These are phyloP conservation scores for Ascomycota sp. DNA, from an alignment of 2,329 filamentous ascomycete genomes.

Conservation along the genomic window DNA sequence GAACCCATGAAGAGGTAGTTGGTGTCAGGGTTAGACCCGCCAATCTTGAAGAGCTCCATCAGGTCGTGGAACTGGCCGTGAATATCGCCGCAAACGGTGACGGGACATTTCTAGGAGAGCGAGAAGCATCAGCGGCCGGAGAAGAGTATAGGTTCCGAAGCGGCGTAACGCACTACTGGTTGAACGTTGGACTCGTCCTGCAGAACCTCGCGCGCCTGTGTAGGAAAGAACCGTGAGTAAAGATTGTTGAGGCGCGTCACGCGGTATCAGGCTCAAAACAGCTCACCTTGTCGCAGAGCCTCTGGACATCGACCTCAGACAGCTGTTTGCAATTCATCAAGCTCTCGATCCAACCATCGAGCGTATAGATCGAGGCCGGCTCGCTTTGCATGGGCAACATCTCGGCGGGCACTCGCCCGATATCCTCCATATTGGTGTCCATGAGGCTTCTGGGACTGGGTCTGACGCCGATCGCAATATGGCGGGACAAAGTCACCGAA, in stretches of 20 bases:
- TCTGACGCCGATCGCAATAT: too few relatives aligned
- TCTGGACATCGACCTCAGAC: slow-evolving; percentile 81
- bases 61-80: slow-evolving; percentile 97
- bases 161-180: slow-evolving; percentile 55
- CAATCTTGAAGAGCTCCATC: slow-evolving; percentile 99
- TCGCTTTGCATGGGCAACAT: slow-evolving; percentile 54
- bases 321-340: slow-evolving; percentile 98
- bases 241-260: too few relatives aligned
- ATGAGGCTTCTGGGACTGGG: slow-evolving; percentile 32
- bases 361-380: slow-evolving; percentile 72
- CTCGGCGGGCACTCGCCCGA: slow-evolving; percentile 66
- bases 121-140: neutral
- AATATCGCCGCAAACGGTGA: slow-evolving; percentile 97
- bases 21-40: slow-evolving; percentile 91
- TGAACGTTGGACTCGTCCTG: slow-evolving; percentile 98
- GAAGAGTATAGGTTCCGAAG: too few relatives aligned
- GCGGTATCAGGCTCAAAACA: too few relatives aligned
- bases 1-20: slow-evolving; percentile 98
- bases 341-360: slow-evolving; percentile 97
- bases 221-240: slow-evolving; percentile 3
- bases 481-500: too few relatives aligned
- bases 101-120: slow-evolving; percentile 65
- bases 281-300: slow-evolving; percentile 86
- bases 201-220: slow-evolving; percentile 78
- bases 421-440: slow-evolving; percentile 99